These are phyloP conservation scores for Beauveria caledonica DNA, from an alignment of 2,329 filamentous ascomycete genomes.

Conservation along the genomic window DNA sequence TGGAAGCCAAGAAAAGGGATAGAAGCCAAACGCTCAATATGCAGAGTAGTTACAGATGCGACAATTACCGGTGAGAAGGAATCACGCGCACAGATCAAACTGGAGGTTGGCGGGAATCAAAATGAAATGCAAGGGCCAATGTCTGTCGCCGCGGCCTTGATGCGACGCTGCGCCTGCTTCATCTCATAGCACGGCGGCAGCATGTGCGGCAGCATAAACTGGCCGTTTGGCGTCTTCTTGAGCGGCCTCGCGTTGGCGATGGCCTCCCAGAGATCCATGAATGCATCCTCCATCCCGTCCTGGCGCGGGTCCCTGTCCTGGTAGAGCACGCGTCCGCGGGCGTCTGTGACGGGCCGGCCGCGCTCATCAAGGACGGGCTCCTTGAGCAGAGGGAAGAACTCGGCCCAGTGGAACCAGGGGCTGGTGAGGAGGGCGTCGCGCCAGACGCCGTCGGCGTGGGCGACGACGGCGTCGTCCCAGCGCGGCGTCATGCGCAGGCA, in stretches of 20 bases:
- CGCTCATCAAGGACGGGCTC: conserved; percentile 13
- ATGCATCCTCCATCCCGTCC: conserved; percentile 18
- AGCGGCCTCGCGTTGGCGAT: conserved; percentile 17
- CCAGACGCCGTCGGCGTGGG: conserved; percentile 20
- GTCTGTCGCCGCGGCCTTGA: not conserved
- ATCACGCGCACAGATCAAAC: not conserved
- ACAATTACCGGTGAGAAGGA: not conserved
- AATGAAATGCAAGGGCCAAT: not conserved
- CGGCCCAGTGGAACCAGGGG: conserved; percentile 21
- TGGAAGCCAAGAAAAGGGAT: not conserved
- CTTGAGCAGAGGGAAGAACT: conserved; percentile 17
- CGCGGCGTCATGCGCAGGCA: conserved; percentile 16
- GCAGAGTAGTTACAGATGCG: not conserved
- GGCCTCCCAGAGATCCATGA: conserved; percentile 19
- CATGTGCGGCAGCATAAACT: conserved; percentile 15
- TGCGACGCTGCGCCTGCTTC: not conserved
- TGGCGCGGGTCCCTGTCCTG: conserved; percentile 10
- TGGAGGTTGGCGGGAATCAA: not conserved
- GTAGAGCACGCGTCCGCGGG: conserved; percentile 10
- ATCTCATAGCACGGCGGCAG: conserved; percentile 6
- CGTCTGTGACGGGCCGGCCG: conserved; percentile 3
- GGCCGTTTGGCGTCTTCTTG: conserved; percentile 15
- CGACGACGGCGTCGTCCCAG: conserved; percentile 14
- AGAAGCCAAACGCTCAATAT: not conserved
- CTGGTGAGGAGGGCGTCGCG: conserved; percentile 15